Base-by-base conservation (phyloP, 345 rosid species). In the Salix exigua region DNA sequence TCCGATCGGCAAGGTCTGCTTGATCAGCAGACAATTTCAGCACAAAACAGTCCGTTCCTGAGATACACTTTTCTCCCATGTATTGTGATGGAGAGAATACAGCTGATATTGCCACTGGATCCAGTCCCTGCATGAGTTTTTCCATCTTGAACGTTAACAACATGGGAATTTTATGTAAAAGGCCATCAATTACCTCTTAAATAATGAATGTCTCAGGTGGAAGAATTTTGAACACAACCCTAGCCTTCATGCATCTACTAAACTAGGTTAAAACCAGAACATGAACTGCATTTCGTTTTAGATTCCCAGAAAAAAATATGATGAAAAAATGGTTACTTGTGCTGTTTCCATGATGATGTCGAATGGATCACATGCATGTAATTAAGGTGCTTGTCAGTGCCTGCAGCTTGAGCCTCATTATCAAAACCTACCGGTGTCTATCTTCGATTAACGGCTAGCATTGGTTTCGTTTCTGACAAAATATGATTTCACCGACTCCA, bases 31-130 rank as follows among this genome's bases (percentile, higher is more conserved):
- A 85, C 44, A 96, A 58, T 77, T 91, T 96, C 72, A 96, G 85
- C 1, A 93, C 90, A 75, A 96, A 96, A 78, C 99, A 96, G 78
- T 96, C 95, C 0, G 66, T 78, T 6, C 91, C 92, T 0, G 75
- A 66, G 25, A 92, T 85, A 44, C 80, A 86, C 80, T 96, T 96
- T 83, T 96, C 99, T 50, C 99, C 99, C 77, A 88, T 86, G 84
- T 90, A 86, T 79, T 91, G 94, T 8, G 99, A 91, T 30, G 91
- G 80, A 7, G 91, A 91, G 78, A 96, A 96, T 3, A 96, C 84
- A 23, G 89, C 87, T 70, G 99, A 86, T 86, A 96, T 88, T 8
- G 94, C 88, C 77, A 93, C 66, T 9, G 99, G 98, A 87, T 96
- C 99, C 55, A 96, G 85, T 33, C 99, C 98, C 99, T 93, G 75